Conservation (phyloP, 2,329 filamentous ascomycete genomes). For the Alternaria triticimaculans region DNA sequence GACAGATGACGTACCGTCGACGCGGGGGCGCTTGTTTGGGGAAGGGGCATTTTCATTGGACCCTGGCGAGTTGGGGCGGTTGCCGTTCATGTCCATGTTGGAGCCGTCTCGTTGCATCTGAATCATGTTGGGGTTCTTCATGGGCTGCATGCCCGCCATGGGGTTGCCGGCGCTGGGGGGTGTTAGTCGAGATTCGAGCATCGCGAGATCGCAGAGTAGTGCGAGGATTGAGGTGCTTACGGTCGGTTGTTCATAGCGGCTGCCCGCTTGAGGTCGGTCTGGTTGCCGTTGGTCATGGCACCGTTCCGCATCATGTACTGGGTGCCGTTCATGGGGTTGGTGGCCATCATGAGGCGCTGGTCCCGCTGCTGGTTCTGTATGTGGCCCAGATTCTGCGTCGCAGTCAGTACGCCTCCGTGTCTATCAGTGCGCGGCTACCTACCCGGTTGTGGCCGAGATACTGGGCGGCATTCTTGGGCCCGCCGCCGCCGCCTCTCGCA, state of each 20-base stretch:
- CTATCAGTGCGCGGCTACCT: constrained; percentile 40
- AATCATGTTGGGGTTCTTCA: constrained; percentile 62
- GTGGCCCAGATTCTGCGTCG: constrained; percentile 68
- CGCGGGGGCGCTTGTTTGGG: constrained; percentile 85
- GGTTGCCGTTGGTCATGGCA: constrained; percentile 61
- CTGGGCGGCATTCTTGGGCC: constrained; percentile 58
- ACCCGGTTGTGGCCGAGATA: constrained; percentile 88
- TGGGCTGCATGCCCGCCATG: constrained; percentile 72
- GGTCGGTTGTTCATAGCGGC: constrained; percentile 81
- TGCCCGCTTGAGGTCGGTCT: constrained; percentile 71
- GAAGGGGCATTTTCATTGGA: constrained; percentile 88
- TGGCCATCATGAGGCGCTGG: constrained; percentile 73
- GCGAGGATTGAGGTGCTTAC: constrained; percentile 62
- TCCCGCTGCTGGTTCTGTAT: constrained; percentile 70
- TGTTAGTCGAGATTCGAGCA: constrained; percentile 16
- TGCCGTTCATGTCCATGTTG: constrained; percentile 81
- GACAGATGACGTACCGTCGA: constrained; percentile 72
- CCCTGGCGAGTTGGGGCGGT: constrained; percentile 79
- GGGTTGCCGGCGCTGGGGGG: constrained; percentile 34
- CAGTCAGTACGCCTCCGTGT: constrained; percentile 20
- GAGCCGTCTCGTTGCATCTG: constrained; percentile 90
- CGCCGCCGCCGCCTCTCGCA: constrained; percentile 65
- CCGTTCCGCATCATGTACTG: constrained; percentile 65
- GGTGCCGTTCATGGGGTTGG: constrained; percentile 56
- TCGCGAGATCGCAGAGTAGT: not conserved